phyloP scores from a whole-genome alignment of 345 rosid genomes.

The Limnanthes douglasii region DNA sequence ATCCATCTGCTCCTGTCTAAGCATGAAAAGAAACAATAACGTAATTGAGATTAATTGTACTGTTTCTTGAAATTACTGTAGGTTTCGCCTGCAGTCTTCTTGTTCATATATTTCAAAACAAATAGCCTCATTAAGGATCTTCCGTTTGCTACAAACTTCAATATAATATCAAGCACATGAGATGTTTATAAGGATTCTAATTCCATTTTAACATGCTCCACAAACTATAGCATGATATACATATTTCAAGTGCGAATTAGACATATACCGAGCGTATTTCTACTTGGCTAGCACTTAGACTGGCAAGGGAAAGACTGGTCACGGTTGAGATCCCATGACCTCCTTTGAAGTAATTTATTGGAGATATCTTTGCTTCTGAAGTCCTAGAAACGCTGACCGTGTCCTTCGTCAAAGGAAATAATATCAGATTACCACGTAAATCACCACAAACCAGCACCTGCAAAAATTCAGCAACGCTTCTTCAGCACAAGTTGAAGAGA shows the following conservation, averaged over 20 bases:
- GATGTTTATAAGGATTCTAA: no score
- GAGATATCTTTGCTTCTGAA: slow-evolving; percentile 33
- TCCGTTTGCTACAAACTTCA: no score
- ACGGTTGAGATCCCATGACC: slow-evolving; percentile 93
- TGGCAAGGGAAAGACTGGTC: slow-evolving; percentile 48
- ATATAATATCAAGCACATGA: no score
- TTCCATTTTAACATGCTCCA: no score
- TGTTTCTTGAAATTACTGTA: no score
- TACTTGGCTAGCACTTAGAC: slow-evolving; percentile 28
- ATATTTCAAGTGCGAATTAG: background rate
- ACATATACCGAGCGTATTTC: slow-evolving; percentile 73
- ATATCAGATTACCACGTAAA: slow-evolving; percentile 73
- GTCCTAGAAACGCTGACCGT: slow-evolving; percentile 17
- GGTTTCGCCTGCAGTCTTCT: no score
- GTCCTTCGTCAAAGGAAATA: slow-evolving; percentile 54
- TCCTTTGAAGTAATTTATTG: slow-evolving; percentile 64
- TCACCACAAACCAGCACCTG: slow-evolving; percentile 96
- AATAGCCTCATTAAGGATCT: no score
- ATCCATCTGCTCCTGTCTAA: slow-evolving; percentile 97
- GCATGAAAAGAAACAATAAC: slow-evolving; percentile 12
- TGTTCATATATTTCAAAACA: no score
- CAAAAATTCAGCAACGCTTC: no score
- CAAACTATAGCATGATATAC: slow-evolving; percentile 7
- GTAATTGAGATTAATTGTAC: no score
- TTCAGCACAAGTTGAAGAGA: no score